Evolutionary conservation across 2,329 filamentous ascomycete species (phyloP), one percentile per base, ranked within the genome.

Genomic region (Alternaria longipes): DNA sequence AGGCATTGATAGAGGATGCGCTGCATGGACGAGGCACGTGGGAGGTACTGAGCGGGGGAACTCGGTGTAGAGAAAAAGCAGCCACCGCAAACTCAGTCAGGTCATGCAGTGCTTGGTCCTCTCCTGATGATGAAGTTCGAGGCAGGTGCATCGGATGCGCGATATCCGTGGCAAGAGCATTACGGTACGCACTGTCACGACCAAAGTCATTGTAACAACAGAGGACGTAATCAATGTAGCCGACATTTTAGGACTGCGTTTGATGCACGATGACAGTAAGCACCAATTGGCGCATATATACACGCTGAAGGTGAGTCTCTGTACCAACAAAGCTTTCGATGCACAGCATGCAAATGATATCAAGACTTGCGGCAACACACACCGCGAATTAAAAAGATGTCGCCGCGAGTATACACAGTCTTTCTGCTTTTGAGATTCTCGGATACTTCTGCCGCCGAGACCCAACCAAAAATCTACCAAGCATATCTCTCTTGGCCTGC

Each of bases 371-470:
- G 16, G 18, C 28, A 7, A 30, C 18, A 20, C 28, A 18, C 30
- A 49, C 34, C 16, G 5, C 46, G 2, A 38, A 9, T 8, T 16
- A 50, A 38, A 50, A 24, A n/a, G 12, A 36, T 50, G 20, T 50
- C 20, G 11, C 3, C 5, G 12, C 2, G 16, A 34, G 32, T 12
- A 36, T n/a, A 38, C 32, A 32, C 46, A 32, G 14, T 32, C 5
- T 24, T 26, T 50, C 8, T 38, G 46, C 46, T 50, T 50, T 50
- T 38, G 16, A 50, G 16, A 22, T 50, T 38, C 30, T 50, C 30
- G 3, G 5, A n/a, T 24, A 3, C 18, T 16, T 8, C 30, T n/a
- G 22, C 16, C 46, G n/a, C 34, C 22, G 30, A 30, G 22, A 14
- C 30, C 12, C 38, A 22, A 41, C 38, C 46, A 20, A 36, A 50